These are phyloP conservation scores for Lipomyces orientalis DNA, from an alignment of 805 yeast genomes.

Conservation along the genomic window DNA sequence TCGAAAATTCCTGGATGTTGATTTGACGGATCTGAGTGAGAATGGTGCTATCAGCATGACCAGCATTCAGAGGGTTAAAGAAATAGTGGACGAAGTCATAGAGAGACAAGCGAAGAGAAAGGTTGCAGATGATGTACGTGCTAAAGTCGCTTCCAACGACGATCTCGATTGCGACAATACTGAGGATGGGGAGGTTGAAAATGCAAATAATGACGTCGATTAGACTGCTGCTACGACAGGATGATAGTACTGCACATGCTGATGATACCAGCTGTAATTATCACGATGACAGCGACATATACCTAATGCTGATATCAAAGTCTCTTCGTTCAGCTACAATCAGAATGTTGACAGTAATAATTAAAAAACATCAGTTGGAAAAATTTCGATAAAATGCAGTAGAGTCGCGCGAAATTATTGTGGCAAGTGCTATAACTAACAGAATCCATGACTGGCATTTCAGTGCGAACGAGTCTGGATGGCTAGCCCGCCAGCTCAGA, in stretches of 20 bases:
- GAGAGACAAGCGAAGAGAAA: conserved; percentile 5
- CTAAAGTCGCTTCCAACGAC: not conserved
- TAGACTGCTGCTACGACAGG: not conserved
- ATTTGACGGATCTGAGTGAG: not conserved
- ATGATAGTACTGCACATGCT: not conserved
- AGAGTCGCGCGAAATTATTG: too few relatives aligned
- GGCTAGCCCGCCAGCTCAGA: not conserved
- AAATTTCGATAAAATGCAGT: too few relatives aligned
- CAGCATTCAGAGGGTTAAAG: not conserved
- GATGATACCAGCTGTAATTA: not conserved
- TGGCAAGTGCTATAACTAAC: too few relatives aligned
- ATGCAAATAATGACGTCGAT: not conserved
- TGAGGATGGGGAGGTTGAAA: not conserved
- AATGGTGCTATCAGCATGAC: not conserved
- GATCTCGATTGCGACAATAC: not conserved
- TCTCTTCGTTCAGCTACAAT: not conserved
- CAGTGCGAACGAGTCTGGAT: not conserved
- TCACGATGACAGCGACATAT: not conserved
- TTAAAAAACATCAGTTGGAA: too few relatives aligned
- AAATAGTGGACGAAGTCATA: not conserved
- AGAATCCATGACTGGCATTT: too few relatives aligned
- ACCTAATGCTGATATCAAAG: not conserved
- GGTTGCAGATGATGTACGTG: conserved; percentile 11
- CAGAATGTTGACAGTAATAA: not conserved
- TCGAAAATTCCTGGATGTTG: not conserved